These are phyloP conservation scores for Volutella citrinella DNA, from an alignment of 2,329 filamentous ascomycete species.

Conservation along the genomic window DNA sequence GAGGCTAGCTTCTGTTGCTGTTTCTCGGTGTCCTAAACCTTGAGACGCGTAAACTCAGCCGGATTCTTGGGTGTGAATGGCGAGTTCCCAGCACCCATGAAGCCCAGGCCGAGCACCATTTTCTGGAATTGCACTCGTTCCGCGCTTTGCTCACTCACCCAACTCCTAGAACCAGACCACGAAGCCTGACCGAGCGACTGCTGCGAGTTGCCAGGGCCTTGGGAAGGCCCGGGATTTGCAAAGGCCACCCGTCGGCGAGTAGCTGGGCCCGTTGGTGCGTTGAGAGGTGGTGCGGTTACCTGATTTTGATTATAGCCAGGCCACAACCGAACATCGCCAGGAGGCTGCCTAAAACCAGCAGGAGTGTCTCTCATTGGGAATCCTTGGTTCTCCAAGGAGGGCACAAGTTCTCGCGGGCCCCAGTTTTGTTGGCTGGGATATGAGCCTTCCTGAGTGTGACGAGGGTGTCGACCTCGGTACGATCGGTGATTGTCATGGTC, in stretches of 20 bases:
- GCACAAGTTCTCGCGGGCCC: too few relatives aligned
- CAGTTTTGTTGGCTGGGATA: too few relatives aligned
- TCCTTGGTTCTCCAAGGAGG: too few relatives aligned
- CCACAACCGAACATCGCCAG: too few relatives aligned
- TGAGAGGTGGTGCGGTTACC: conserved; percentile 7
- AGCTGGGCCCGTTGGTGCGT: conserved; percentile 12
- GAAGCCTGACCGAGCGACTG: conserved; percentile 20
- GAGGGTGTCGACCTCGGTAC: too few relatives aligned
- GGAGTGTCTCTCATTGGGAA: too few relatives aligned
- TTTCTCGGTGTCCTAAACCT: conserved; percentile 25
- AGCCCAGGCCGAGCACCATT: conserved; percentile 32
- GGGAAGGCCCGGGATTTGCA: conserved; percentile 11
- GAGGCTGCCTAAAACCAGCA: too few relatives aligned
- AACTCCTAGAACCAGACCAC: conserved; percentile 39
- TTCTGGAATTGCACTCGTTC: conserved; percentile 34
- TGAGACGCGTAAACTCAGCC: conserved; percentile 32
- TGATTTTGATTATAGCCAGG: too few relatives aligned
- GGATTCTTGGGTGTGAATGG: conserved; percentile 35
- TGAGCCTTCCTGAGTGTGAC: too few relatives aligned
- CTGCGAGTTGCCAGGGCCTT: conserved; percentile 9
- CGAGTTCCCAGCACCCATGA: conserved; percentile 34
- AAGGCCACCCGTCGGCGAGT: conserved; percentile 7
- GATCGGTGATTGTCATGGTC: too few relatives aligned
- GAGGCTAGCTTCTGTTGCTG: conserved; percentile 22
- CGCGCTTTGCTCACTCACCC: conserved; percentile 34